A percentile compares a stretch with the other conserved stretches of the same genome.
These are phyloP conservation scores for Erodium trifolium DNA, from an alignment of 441 rosid species.

Conservation along the genomic window DNA sequence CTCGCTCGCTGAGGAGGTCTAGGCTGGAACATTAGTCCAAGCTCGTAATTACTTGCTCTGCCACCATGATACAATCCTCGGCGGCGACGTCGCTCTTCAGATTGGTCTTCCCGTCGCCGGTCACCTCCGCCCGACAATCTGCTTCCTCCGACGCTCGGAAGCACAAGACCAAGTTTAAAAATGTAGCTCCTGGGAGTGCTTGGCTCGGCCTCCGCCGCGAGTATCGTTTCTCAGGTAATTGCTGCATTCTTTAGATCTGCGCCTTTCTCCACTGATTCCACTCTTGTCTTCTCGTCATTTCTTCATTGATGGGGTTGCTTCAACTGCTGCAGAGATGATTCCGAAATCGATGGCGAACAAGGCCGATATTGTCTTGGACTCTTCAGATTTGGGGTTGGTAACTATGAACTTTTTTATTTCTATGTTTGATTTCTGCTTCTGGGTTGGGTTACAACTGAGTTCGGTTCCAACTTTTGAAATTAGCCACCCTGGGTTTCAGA, in stretches of 20 bases:
- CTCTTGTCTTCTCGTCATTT: no score
- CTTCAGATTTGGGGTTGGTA: background rate
- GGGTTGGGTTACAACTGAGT: background rate
- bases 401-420: background rate
- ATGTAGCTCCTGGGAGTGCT: background rate
- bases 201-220: background rate
- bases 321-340: background rate
- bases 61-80: background rate
- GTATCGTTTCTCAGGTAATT: background rate
- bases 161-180: background rate
- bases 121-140: background rate
- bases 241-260: background rate
- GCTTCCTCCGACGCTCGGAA: background rate
- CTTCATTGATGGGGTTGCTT: background rate
- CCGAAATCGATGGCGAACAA: background rate
- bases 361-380: background rate
- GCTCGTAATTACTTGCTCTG: background rate
- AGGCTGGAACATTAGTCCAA: no score
- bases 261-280: background rate
- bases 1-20: background rate
- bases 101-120: background rate
- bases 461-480: background rate
- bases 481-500: no score
- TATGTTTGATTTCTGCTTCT: background rate
- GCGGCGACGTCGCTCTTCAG: background rate